A percentile compares a stretch with the other conserved stretches of the same genome.
These are phyloP conservation scores for Tylopilus intermedius DNA, from an alignment of 768 basidiomycete species.

Conservation along the genomic window DNA sequence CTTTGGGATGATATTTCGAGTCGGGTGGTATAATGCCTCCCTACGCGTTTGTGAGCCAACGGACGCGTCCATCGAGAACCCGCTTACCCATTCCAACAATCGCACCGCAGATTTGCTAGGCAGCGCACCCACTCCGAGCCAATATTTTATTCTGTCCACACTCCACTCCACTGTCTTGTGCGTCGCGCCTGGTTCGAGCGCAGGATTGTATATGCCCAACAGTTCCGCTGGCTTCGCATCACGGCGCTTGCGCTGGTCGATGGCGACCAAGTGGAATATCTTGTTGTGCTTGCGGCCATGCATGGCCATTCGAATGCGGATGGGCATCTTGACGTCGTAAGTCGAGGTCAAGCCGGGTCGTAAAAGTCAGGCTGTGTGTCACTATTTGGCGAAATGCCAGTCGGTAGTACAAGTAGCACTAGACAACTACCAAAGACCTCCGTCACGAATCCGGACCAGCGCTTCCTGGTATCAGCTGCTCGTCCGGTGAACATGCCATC, in stretches of 20 bases:
- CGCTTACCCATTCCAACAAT: constrained; percentile 67
- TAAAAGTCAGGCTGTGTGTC: constrained; percentile 14
- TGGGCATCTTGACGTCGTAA: constrained; percentile 50
- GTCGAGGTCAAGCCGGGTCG: not conserved
- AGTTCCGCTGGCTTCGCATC: constrained; percentile 86
- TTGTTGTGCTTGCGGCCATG: constrained; percentile 72
- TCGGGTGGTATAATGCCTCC: constrained; percentile 57
- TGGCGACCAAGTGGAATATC: constrained; percentile 82
- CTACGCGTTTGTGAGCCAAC: constrained; percentile 31
- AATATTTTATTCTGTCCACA: constrained; percentile 82
- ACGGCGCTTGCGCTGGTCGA: constrained; percentile 63
- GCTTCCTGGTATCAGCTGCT: constrained; percentile 65
- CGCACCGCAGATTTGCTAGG: constrained; percentile 76
- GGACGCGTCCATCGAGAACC: not conserved
- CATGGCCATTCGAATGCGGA: constrained; percentile 81
- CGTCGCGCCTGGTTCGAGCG: constrained; percentile 41
- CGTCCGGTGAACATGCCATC: constrained; percentile 3
- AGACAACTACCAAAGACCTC: not conserved
- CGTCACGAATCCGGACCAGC: constrained; percentile 50
- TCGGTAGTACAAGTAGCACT: not conserved
- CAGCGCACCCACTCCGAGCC: constrained; percentile 80
- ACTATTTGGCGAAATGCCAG: constrained; percentile 24
- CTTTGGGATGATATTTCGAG: constrained; percentile 50
- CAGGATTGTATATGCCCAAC: constrained; percentile 81
- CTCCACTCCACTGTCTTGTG: constrained; percentile 87